Conservation (phyloP, 2,329 filamentous ascomycete genomes). For the Clonostachys rhizophaga region DNA sequence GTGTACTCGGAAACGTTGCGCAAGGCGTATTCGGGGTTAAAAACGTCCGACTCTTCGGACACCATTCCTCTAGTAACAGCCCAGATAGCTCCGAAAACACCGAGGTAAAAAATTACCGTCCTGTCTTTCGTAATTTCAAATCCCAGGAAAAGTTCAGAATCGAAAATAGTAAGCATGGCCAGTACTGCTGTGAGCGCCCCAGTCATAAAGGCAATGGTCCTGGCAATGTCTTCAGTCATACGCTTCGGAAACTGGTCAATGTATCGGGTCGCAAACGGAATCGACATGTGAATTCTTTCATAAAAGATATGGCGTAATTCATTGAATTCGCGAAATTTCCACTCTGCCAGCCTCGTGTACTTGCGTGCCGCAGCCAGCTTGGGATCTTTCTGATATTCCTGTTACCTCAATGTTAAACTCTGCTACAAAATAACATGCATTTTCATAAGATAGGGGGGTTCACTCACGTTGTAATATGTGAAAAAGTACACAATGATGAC, state of each 20-base stretch:
- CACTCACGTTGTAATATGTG: slow-evolving; percentile 80
- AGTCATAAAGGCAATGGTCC: slow-evolving; percentile 82
- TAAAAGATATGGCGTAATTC: slow-evolving; percentile 90
- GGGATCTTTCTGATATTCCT: slow-evolving; percentile 95
- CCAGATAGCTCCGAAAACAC: slow-evolving; percentile 78
- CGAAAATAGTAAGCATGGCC: slow-evolving; percentile 77
- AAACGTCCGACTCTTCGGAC: slow-evolving; percentile 82
- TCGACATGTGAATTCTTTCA: slow-evolving; percentile 87
- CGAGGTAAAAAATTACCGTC: slow-evolving; percentile 87
- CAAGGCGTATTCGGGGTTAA: slow-evolving; percentile 87
- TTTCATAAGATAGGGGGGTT: neutral
- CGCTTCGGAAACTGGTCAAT: slow-evolving; percentile 95
- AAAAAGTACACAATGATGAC: slow-evolving; percentile 89
- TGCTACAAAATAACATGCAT: neutral
- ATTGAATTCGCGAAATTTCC: slow-evolving; percentile 99
- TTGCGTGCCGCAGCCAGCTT: slow-evolving; percentile 75
- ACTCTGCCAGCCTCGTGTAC: slow-evolving; percentile 90
- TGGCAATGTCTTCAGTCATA: slow-evolving; percentile 80
- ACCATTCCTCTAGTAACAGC: slow-evolving; percentile 77
- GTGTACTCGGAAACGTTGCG: slow-evolving; percentile 88
- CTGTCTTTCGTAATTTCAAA: slow-evolving; percentile 89
- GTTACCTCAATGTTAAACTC: slow-evolving; percentile 1
- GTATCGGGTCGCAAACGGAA: slow-evolving; percentile 87
- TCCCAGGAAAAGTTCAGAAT: slow-evolving; percentile 83
- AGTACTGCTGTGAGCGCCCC: slow-evolving; percentile 85